These are phyloP conservation scores for Micromonas pusilla DNA, from an alignment of 139 green algal species.

Conservation along the genomic window DNA sequence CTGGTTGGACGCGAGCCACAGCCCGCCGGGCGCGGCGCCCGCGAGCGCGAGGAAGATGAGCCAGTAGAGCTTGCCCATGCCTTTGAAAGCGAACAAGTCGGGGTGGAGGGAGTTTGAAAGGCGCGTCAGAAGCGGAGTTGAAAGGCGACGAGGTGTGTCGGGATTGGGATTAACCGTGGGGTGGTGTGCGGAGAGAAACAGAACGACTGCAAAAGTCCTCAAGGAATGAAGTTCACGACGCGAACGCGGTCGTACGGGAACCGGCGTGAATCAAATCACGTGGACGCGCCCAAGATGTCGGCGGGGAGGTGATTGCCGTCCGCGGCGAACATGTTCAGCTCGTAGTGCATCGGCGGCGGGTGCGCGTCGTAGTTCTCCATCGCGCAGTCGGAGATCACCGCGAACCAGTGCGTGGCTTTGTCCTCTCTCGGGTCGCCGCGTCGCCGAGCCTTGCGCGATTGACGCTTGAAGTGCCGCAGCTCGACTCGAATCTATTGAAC, in stretches of 20 bases:
- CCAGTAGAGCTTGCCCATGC: conserved; percentile 10
- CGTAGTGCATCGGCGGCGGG: conserved; percentile 20
- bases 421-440: neutral
- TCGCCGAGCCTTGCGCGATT: neutral
- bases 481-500: no score
- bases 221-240: no score
- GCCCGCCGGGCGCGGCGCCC: neutral
- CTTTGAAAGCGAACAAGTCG: no score
- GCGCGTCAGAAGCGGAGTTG: no score
- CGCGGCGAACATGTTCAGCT: conserved; percentile 1
- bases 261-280: no score
- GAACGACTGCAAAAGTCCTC: no score
- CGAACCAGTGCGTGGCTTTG: neutral
- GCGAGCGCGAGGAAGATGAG: neutral
- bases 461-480: no score
- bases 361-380: conserved; percentile 27
- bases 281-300: neutral
- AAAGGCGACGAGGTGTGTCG: no score
- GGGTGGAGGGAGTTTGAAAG: no score
- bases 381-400: conserved; percentile 18
- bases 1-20: neutral
- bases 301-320: conserved; percentile 7
- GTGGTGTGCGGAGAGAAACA: no score
- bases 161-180: no score
- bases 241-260: no score